A percentile compares a stretch with the other conserved stretches of the same genome.
These are phyloP conservation scores for Pholiota adiposa DNA, from an alignment of 1,284 basidiomycete genomes.

Conservation along the genomic window DNA sequence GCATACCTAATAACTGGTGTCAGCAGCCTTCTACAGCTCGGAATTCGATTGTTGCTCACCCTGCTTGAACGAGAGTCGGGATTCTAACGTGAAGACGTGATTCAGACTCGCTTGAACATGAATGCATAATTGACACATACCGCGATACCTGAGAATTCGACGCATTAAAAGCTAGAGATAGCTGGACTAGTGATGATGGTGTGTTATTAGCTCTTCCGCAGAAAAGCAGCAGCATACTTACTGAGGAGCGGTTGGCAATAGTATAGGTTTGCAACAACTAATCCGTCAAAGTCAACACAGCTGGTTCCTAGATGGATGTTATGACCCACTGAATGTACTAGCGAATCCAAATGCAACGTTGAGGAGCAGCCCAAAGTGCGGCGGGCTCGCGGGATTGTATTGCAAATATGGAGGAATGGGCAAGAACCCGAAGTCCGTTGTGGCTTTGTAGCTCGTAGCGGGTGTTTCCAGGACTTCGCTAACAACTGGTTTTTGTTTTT, in stretches of 20 bases:
- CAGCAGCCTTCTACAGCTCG: too few species aligned
- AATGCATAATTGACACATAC: slow-evolving; percentile 34
- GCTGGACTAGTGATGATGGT: slow-evolving; percentile 57
- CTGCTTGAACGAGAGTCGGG: slow-evolving; percentile 53
- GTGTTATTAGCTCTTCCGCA: too few species aligned
- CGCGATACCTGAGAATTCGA: slow-evolving; percentile 59
- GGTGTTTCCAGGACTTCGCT: too few species aligned
- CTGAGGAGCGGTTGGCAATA: slow-evolving; percentile 77
- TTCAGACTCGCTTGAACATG: neutral
- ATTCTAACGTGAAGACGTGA: slow-evolving; percentile 34
- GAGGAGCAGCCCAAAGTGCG: slow-evolving; percentile 62
- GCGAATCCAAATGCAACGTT: slow-evolving; percentile 70
- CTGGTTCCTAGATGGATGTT: neutral
- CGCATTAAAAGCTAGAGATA: slow-evolving; percentile 58
- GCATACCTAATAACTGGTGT: slow-evolving; percentile 52
- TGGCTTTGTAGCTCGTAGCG: too few species aligned
- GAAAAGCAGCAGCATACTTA: slow-evolving; percentile 34
- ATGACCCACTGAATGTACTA: slow-evolving; percentile 57
- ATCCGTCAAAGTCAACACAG: too few species aligned
- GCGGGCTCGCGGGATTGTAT: slow-evolving; percentile 60
- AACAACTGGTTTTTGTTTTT: too few species aligned
- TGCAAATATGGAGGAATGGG: slow-evolving; percentile 67
- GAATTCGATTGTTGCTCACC: slow-evolving; percentile 34
- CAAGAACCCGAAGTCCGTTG: slow-evolving; percentile 63
- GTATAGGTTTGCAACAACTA: slow-evolving; percentile 68